Evolutionary conservation across 1,284 basidiomycete genomes (phyloP), one percentile per base, ranked within the genome.

Genomic region (Tylopilus orsonianus): DNA sequence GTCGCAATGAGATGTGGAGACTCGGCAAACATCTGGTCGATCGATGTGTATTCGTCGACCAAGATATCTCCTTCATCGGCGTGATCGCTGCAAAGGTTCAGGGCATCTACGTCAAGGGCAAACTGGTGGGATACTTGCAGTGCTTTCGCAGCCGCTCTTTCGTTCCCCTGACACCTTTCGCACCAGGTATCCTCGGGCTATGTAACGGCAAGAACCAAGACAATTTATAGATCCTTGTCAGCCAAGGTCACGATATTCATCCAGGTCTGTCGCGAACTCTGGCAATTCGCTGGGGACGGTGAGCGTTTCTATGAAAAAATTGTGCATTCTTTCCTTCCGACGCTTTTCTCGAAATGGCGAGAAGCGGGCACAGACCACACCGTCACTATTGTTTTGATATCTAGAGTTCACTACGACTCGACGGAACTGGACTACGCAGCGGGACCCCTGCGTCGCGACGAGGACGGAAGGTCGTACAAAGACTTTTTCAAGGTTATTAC

Each of bases 271-370:
- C 81, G 85, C 44, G 97, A 99, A 66, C 84, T 97, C 53, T 99
- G 93, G 93, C 90, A 97, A 57, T 99, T 99, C 66, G 85, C 95
- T 47, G 93, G 93, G 44, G 96, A 98, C 58, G 97, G 97, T 18
- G 93, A 96, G 67, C 82, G 93, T 3, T 97, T 91, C 70, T 93
- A 93, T 61, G 96, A 98, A 68, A 98, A 99, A 71, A 90, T 97
- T 24, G 85, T 97, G 1, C 93, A 97, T 57, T 90, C 88, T 0
- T 95, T 95, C 72, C 79, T 96, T 3, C 93, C 93, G 0, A 80
- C 87, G 4, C 76, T 96, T 5, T 93, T 96, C 61, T 68, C 79
- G 13, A 84, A 83, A 53, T 97, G 93, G 93, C 75, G 83, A 52
- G 85, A 87, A 56, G 78, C 83, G 19, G 80, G 86, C 20, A 92